These are phyloP conservation scores for Simplicillium aogashimaense DNA, from an alignment of 2,329 filamentous ascomycete species.

Conservation along the genomic window DNA sequence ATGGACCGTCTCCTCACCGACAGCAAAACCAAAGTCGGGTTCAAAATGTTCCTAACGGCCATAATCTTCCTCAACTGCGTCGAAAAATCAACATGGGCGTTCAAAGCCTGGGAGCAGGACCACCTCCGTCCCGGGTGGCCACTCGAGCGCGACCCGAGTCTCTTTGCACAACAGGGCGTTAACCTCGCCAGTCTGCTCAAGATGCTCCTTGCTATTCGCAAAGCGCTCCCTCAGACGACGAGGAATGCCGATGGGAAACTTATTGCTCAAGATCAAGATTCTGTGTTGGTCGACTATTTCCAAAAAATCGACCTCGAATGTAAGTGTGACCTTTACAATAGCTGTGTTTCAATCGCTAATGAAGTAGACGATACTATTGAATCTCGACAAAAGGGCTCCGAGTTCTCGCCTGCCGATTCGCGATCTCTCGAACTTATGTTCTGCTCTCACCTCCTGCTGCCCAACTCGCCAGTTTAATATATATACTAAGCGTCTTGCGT, in stretches of 20 bases:
- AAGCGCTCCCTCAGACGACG: conserved; percentile 44
- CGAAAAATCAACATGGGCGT: conserved; percentile 60
- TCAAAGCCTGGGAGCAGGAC: conserved; percentile 58
- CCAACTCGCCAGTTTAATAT: conserved; percentile 13
- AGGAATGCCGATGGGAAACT: conserved; percentile 38
- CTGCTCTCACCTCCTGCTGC: conserved; percentile 36
- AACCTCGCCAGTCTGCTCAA: conserved; percentile 47
- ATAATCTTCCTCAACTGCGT: conserved; percentile 55
- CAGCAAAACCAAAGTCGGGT: conserved; percentile 48
- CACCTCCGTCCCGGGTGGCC: conserved; percentile 51
- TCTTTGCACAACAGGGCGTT: conserved; percentile 49
- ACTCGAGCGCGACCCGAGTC: conserved; percentile 43
- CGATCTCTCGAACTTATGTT: conserved; percentile 41
- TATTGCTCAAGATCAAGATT: conserved; percentile 34
- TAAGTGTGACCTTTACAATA: conserved; percentile 25
- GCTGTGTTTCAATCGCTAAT: conserved; percentile 13
- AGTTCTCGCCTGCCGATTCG: conserved; percentile 39
- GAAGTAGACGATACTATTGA: conserved; percentile 20
- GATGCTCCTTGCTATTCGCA: conserved; percentile 52
- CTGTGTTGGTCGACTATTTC: conserved; percentile 40
- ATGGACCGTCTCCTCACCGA: conserved; percentile 54
- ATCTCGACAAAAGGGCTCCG: conserved; percentile 37
- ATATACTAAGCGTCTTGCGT: too few relatives aligned
- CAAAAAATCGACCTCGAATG: conserved; percentile 45
- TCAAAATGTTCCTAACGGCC: conserved; percentile 51